Evolutionary conservation across 805 yeast species (phyloP).

Genomic region (Kodamaea nitidulidarum): DNA sequence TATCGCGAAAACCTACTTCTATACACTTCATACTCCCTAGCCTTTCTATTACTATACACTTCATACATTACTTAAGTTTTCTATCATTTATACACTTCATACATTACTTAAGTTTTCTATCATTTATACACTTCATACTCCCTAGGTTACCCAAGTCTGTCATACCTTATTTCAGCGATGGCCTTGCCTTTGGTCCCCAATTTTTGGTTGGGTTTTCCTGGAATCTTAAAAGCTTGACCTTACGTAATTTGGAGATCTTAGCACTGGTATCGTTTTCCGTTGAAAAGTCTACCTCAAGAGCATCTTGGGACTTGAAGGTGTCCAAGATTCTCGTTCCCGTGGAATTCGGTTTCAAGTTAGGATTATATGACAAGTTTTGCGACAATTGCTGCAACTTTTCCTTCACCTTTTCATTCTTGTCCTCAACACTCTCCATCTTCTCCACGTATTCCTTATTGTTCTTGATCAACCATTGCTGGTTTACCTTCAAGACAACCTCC

Average conservation of each 20-base stretch:
- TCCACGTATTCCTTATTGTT: conserved; percentile 27
- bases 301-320: conserved; percentile 28
- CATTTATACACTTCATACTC: too few relatives aligned
- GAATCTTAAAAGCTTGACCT: conserved; percentile 76
- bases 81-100: too few relatives aligned
- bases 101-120: too few relatives aligned
- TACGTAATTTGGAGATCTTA: conserved; percentile 58
- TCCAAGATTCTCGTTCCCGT: conserved; percentile 57
- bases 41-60: too few relatives aligned
- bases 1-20: too few relatives aligned
- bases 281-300: conserved; percentile 51
- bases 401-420: conserved; percentile 18
- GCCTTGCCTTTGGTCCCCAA: conserved; percentile 97
- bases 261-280: conserved; percentile 54
- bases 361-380: conserved; percentile 30
- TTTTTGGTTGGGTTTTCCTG: conserved; percentile 90
- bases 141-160: too few relatives aligned
- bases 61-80: too few relatives aligned
- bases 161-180: conserved; percentile 24
- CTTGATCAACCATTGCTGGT: conserved; percentile 53
- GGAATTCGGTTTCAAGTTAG: conserved; percentile 37
- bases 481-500: conserved; percentile 69
- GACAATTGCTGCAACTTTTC: conserved; percentile 10
- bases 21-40: too few relatives aligned
- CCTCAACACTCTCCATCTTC: conserved; percentile 15